phyloP scores from a whole-genome alignment of 1,139 yeast genomes.

The Suhomyces yuchorum region DNA sequence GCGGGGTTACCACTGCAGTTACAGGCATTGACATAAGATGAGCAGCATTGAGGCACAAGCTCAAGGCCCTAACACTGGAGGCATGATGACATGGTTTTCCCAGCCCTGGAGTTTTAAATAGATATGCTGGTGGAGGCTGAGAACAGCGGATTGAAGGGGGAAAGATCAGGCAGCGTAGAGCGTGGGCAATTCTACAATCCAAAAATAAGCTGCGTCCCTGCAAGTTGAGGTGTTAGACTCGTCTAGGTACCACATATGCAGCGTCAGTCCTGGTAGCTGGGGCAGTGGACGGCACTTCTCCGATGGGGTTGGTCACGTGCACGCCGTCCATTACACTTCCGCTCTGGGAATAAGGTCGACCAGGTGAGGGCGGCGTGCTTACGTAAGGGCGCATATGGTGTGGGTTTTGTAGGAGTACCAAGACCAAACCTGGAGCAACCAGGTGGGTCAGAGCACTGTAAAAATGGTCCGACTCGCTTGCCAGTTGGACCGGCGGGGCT shows the following conservation, averaged over 20 bases:
- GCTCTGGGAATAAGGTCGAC: not conserved
- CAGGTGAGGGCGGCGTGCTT: not conserved
- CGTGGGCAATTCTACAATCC: not conserved
- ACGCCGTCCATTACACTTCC: constrained; percentile 6
- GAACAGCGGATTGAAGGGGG: not conserved
- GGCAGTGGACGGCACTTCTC: constrained; percentile 8
- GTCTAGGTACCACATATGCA: not conserved
- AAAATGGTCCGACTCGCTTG: constrained; percentile 1
- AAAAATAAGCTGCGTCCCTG: not conserved
- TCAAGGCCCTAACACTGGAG: not conserved
- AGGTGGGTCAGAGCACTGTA: not conserved
- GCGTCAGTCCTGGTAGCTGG: not conserved
- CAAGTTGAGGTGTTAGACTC: not conserved
- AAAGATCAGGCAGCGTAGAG: not conserved
- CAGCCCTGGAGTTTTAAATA: not conserved
- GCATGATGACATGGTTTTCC: not conserved
- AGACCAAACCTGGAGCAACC: constrained; percentile 2
- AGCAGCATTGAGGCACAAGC: not conserved
- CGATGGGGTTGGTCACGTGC: constrained; percentile 1
- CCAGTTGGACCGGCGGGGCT: not conserved
- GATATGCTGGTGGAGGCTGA: not conserved
- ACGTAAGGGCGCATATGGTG: constrained; percentile 1
- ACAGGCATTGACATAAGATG: not conserved
- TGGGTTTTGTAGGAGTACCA: not conserved
- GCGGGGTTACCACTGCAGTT: not conserved